phyloP scores from a whole-genome alignment of 768 basidiomycete species.

The Lactarius deliciosus region DNA sequence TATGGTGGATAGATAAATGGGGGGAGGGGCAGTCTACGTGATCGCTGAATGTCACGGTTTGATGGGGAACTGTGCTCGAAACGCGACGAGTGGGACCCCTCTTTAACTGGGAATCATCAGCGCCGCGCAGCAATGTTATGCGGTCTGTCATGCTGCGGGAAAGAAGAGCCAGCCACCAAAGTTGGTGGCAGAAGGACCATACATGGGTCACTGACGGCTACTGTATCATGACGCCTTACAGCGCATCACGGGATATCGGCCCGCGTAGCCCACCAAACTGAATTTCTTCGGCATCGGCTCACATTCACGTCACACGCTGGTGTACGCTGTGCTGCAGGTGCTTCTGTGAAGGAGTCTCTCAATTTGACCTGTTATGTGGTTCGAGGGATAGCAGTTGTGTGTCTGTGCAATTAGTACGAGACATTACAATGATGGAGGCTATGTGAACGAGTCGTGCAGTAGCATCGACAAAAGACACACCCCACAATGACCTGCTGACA shows the following conservation, averaged over 20 bases:
- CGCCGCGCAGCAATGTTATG: conserved; percentile 3
- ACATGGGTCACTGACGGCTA: background rate
- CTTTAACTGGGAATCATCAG: background rate
- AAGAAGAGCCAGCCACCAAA: background rate
- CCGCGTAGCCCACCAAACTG: background rate
- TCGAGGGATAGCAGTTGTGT: too few relatives aligned
- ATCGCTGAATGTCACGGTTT: background rate
- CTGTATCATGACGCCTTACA: too few relatives aligned
- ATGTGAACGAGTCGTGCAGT: too few relatives aligned
- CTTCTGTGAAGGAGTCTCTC: too few relatives aligned
- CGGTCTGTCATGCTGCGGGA: background rate
- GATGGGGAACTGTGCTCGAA: background rate
- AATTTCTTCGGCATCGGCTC: background rate
- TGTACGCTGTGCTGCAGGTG: too few relatives aligned
- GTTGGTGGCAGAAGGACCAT: background rate
- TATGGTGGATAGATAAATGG: background rate
- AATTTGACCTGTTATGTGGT: too few relatives aligned
- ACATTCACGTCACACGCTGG: too few relatives aligned
- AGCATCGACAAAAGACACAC: too few relatives aligned
- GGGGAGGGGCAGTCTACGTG: background rate
- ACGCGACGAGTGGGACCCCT: background rate
- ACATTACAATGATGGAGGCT: too few relatives aligned
- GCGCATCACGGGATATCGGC: background rate
- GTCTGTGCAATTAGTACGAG: too few relatives aligned
- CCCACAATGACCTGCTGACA: too few relatives aligned